Evolutionary conservation across 2,329 filamentous ascomycete species (phyloP), one percentile per base, ranked within the genome.

Genomic region (Aspergillus sp.): DNA sequence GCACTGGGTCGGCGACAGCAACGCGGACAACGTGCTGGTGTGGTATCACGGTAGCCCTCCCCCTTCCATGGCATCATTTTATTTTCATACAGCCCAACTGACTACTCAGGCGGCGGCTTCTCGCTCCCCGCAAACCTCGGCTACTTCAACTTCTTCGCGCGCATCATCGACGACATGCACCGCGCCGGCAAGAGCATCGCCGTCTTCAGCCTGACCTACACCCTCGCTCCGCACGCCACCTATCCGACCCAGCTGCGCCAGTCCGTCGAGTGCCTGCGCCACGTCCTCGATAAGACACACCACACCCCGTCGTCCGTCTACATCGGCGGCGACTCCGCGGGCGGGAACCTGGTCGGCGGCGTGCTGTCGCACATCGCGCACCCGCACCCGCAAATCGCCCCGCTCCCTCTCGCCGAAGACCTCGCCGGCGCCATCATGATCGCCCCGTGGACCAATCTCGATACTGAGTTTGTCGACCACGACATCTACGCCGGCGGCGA

Each of bases 101-200:
- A n/a, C n/a, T n/a, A n/a, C n/a, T n/a, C 22, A 74, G 69, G 71
- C 11, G 75, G 75, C 27, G 75, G 75, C 4, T 79, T 74, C 44
- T 64, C 64, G 2, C 36, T 73, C 5, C 61, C 72, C 2, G 64
- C 63, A 5, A 54, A 52, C 4, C 41, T 61, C 5, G 66, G 59
- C 26, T 69, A 74, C 47, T 57, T 73, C 33, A 51, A 63, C 12
- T 75, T 68, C 58, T 58, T 69, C 30, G 45, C 51, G 13, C 58
- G 64, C 11, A 51, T 73, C 19, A 52, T 65, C 31, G 52, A 60
- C 24, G 52, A 60, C n/a, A 50, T 70, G 13, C 48, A 54, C n/a
- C 51, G 52, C 6, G 42, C 48, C 16, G 65, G 63, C 26, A 64
- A 70, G 32, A 57, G 61, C 19, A 53, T 72, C 17, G 61, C 70